Evolutionary conservation across 345 rosid genomes (phyloP), one percentile per base, ranked within the genome.

Genomic region (Citrus reticulata): DNA sequence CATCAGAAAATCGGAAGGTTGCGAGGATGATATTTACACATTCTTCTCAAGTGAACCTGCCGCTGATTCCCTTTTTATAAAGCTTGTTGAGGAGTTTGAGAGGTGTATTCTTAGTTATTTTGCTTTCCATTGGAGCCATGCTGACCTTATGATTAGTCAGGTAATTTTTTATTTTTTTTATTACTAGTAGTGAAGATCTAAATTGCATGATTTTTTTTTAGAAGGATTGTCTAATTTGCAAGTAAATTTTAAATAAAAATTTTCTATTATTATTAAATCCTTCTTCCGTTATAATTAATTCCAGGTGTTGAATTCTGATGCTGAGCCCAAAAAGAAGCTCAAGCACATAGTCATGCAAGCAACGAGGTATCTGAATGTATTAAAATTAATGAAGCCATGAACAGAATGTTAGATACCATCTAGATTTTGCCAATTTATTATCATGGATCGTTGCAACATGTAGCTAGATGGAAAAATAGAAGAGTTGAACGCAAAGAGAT

Each of bases 61-160:
- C 30, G 95, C 87, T 17, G 97, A 95, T 73, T 76, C 97, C 5
- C 86, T 93, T 72, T 92, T 88, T 70, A 91, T 91, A 74, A 95
- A 91, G 87, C 93, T 96, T 16, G 91, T 92, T n/a, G 97, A 94
- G 81, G 99, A 96, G 84, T 84, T 96, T 35, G 97, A 96, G 78
- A 89, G 97, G 83, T 96, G 99, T 73, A 96, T 90, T 40, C 92
- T 96, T 9, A 94, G 93, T 73, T 96, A 96, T 82, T 96, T 94
- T 82, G 97, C 94, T 0, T 94, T 83, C 74, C 97, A 94, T 64
- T 96, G 99, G 98, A 88, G 83, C 70, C 93, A 90, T 51, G 91
- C 92, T 25, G 90, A 92, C 78, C 85, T 86, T 67, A 84, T 91
- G 88, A 87, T 95, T 82, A 90, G 87, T 78, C 95, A 95, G 97